Evolutionary conservation across 352 stramenopile genomes (phyloP), one percentile per base, ranked within the genome.

Genomic region (Phytopythium ostracodes): DNA sequence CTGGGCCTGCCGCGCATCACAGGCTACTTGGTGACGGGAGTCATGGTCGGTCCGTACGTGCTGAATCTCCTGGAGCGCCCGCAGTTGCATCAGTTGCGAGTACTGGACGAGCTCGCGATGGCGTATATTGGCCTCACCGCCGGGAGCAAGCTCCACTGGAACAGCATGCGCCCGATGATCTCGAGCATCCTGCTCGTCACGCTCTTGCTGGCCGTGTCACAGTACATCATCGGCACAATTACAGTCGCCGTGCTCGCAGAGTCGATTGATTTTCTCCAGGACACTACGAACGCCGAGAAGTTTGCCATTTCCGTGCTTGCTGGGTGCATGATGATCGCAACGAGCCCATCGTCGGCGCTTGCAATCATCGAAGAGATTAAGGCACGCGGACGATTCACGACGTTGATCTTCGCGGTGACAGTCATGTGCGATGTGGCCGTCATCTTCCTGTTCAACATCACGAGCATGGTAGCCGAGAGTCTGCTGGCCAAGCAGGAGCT

Each of bases 381-480:
- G 47, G 81, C 81, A 0, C 73, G 79, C 22, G 81, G 81, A 35
- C 79, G 84, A 43, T 90, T 90, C 46, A 90, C 81, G 58, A 90
- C 76, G 46, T 69, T 88, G 7, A 69, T 87, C 24, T 88, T 90
- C 51, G 72, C 75, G 0, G 81, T 90, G 22, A 90, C 81, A 0
- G 79, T 90, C 64, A 82, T 86, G 66, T 90, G 77, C 55, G 81
- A 90, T 64, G 71, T 90, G 38, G 66, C 84, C 24, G 81, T 90
- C 53, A 88, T 90, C 44, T 75, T 85, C 24, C 63, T 90, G 9
- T 90, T 90, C 70, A 88, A 89, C 66, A 70, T 89, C 54, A 88
- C 85, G 64, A 84, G 70, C 55, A 84, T 87, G 75, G 79, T 88
- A 54, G 86, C 79, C 0, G 79, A 88, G 62, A 80, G 73, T 27